Conservation (phyloP, 1,284 basidiomycete genomes). For the Papiliotrema flavescens region DNA sequence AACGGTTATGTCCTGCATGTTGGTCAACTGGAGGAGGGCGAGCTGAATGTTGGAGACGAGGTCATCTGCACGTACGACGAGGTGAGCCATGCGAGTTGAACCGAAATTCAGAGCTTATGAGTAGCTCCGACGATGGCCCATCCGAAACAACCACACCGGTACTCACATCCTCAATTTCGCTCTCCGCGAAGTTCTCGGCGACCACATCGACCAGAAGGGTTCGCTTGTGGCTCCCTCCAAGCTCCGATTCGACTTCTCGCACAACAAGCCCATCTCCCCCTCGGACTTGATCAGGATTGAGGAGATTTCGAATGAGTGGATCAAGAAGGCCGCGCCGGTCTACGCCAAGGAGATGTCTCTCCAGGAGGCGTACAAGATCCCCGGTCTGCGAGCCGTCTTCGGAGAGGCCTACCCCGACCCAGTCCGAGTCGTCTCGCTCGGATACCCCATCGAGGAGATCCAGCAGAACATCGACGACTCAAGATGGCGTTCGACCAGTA, state of each 20-base stretch:
- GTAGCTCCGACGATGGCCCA: constrained; percentile 84
- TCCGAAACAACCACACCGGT: constrained; percentile 97
- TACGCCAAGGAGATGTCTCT: constrained; percentile 83
- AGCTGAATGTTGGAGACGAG: constrained; percentile 63
- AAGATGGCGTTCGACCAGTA: constrained; percentile 83
- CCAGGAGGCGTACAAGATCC: constrained; percentile 77
- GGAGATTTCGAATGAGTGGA: constrained; percentile 78
- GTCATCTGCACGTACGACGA: constrained; percentile 74
- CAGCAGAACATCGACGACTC: constrained; percentile 77
- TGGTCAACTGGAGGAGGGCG: constrained; percentile 75
- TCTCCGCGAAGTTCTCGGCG: constrained; percentile 88
- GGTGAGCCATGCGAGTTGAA: constrained; percentile 43
- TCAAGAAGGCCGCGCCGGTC: constrained; percentile 82
- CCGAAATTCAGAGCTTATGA: neutral
- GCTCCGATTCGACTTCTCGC: constrained; percentile 97
- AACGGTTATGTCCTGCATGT: constrained; percentile 87
- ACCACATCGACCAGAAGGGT: constrained; percentile 97
- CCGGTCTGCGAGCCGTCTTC: constrained; percentile 93
- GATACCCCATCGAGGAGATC: constrained; percentile 83
- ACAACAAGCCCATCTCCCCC: constrained; percentile 77
- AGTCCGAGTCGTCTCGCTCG: constrained; percentile 88
- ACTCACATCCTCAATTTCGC: constrained; percentile 97
- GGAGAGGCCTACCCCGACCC: constrained; percentile 98
- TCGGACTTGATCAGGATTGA: constrained; percentile 82
- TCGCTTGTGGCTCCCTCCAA: constrained; percentile 94